These are phyloP conservation scores for Erodium chrysanthum DNA, from an alignment of 441 rosid genomes.

Conservation along the genomic window DNA sequence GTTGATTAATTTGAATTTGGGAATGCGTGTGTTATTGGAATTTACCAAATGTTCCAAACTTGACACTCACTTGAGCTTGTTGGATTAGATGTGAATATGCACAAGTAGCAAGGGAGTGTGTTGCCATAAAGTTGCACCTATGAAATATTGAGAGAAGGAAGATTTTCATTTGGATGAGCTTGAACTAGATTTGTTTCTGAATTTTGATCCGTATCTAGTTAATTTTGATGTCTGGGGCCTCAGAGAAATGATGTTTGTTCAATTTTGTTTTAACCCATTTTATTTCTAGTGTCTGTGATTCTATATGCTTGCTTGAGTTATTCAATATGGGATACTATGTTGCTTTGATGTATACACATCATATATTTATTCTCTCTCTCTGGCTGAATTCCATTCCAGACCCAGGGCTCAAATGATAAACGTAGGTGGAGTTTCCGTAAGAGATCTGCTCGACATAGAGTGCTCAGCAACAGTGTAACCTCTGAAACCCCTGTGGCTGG, in stretches of 20 bases:
- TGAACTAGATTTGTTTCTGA: not conserved
- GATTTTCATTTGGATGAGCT: not conserved
- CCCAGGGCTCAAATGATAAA: constrained; percentile 45
- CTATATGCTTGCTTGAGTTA: not conserved
- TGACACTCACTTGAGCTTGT: too few relatives aligned
- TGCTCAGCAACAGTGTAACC: constrained; percentile 45
- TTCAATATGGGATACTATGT: not conserved
- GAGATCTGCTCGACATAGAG: constrained; percentile 63
- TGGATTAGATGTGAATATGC: too few relatives aligned
- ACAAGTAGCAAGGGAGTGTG: not conserved
- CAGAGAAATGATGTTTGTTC: too few relatives aligned
- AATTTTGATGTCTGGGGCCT: too few relatives aligned
- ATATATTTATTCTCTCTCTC: too few relatives aligned
- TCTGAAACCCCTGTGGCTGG: constrained; percentile 40
- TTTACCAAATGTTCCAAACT: too few relatives aligned
- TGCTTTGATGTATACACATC: too few relatives aligned
- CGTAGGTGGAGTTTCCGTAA: constrained; percentile 84
- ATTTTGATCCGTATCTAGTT: not conserved
- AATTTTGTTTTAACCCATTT: too few relatives aligned
- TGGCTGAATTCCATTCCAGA: constrained; percentile 36
- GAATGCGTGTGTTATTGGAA: too few relatives aligned
- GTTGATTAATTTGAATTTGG: not conserved
- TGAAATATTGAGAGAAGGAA: not conserved
- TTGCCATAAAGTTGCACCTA: not conserved
- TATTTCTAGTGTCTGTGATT: too few relatives aligned